Evolutionary conservation across 176 grass and related monocot species (phyloP).

Genomic region (Carex cristatella): DNA sequence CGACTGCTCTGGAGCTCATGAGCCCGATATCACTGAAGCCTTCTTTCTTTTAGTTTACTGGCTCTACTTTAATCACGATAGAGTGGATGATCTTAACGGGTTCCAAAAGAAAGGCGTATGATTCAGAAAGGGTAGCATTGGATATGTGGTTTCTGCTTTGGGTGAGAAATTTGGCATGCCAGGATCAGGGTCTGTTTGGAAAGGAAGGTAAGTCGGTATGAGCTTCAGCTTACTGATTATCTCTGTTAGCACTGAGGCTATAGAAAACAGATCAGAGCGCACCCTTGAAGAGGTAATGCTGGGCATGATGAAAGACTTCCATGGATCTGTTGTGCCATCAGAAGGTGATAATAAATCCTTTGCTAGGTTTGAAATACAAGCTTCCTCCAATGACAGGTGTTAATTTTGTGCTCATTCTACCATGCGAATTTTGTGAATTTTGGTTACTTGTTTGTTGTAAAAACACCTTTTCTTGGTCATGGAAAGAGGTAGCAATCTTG

Average conservation of each 20-base stretch:
- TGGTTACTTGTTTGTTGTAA: background rate
- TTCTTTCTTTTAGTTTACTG: background rate
- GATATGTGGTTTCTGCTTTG: background rate
- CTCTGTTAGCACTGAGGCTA: background rate
- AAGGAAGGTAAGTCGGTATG: background rate
- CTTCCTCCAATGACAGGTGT: background rate
- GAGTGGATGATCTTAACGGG: background rate
- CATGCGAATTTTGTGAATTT: background rate
- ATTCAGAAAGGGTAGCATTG: background rate
- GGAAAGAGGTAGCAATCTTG: background rate
- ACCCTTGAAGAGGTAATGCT: background rate
- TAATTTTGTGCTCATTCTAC: background rate
- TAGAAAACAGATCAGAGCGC: background rate
- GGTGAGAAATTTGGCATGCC: background rate
- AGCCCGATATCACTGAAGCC: background rate
- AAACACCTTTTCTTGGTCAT: background rate
- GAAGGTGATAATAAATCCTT: background rate
- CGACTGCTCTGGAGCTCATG: background rate
- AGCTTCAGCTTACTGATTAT: background rate
- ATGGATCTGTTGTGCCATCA: no score
- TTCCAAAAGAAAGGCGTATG: background rate
- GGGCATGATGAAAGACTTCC: background rate
- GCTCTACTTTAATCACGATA: background rate
- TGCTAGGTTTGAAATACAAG: background rate
- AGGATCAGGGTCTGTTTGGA: background rate